Conservation (phyloP, 768 basidiomycete species). For the Serendipita sp. region DNA sequence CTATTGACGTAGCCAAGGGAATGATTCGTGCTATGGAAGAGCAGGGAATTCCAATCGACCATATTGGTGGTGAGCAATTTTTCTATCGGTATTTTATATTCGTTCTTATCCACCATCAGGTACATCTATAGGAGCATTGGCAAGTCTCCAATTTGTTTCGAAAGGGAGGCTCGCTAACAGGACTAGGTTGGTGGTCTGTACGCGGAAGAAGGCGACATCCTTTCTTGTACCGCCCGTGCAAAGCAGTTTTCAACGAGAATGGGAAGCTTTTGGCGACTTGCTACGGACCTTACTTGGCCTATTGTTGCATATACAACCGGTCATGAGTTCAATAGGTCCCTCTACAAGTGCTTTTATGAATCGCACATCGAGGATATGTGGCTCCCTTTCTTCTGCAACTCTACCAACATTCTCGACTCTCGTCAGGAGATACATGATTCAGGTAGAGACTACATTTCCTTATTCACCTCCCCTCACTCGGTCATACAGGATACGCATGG, state of each 20-base stretch:
- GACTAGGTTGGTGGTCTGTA: slow-evolving; percentile 70
- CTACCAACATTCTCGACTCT: slow-evolving; percentile 91
- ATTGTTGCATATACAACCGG: slow-evolving; percentile 87
- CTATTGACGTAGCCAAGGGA: slow-evolving; percentile 18
- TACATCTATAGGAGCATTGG: slow-evolving; percentile 2
- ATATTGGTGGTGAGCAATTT: slow-evolving; percentile 36
- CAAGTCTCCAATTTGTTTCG: slow-evolving; percentile 12
- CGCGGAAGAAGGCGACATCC: slow-evolving; percentile 82
- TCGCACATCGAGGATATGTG: slow-evolving; percentile 97
- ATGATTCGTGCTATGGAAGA: slow-evolving; percentile 85
- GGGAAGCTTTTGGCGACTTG: slow-evolving; percentile 1
- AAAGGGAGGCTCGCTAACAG: background rate
- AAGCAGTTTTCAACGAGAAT: slow-evolving; percentile 62
- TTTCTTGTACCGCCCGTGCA: slow-evolving; percentile 67
- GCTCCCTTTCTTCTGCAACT: slow-evolving; percentile 96
- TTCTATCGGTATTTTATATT: background rate
- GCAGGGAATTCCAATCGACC: slow-evolving; percentile 82
- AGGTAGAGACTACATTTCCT: slow-evolving; percentile 15
- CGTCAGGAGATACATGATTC: slow-evolving; percentile 92
- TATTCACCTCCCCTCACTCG: too few relatives aligned
- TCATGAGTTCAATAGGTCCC: slow-evolving; percentile 84
- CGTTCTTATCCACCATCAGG: background rate
- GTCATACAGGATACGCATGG: slow-evolving; percentile 76
- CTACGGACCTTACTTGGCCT: slow-evolving; percentile 50
- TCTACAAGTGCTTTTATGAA: slow-evolving; percentile 92